Evolutionary conservation across 805 yeast genomes (phyloP).

Genomic region (Yamadazyma nakazawae): DNA sequence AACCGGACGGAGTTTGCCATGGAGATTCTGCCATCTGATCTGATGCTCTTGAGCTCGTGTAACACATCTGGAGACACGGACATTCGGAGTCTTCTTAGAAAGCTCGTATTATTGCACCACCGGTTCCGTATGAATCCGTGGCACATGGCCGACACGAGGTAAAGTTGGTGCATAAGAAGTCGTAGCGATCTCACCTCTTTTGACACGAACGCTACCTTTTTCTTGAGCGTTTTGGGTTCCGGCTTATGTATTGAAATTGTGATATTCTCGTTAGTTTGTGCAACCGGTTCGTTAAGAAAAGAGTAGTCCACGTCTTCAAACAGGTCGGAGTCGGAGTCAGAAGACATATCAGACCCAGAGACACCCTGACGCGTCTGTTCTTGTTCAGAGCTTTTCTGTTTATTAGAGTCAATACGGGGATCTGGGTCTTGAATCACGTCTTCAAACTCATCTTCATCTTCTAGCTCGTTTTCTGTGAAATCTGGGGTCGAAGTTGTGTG

Average conservation of each 20-base stretch:
- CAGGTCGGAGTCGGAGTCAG: background rate
- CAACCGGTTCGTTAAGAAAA: constrained; percentile 1
- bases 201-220: constrained; percentile 36
- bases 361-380: background rate
- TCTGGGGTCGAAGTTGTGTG: background rate
- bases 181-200: constrained; percentile 57
- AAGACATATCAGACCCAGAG: too few species aligned
- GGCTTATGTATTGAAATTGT: constrained; percentile 16
- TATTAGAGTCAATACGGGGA: background rate
- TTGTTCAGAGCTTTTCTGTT: background rate
- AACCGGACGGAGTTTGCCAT: constrained; percentile 59
- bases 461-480: background rate
- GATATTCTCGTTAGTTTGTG: constrained; percentile 2
- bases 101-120: constrained; percentile 60
- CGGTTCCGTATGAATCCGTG: constrained; percentile 69
- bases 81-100: constrained; percentile 40
- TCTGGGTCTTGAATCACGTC: constrained; percentile 14
- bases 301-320: constrained; percentile 8
- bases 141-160: constrained; percentile 54
- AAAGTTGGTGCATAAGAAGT: constrained; percentile 53
- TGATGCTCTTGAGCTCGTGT: constrained; percentile 9
- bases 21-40: constrained; percentile 8
- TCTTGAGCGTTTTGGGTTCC: constrained; percentile 18
- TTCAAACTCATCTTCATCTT: constrained; percentile 21
- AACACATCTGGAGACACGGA: constrained; percentile 40